Conservation (phyloP, 768 basidiomycete species). For the Panaeolus cyanescens region DNA sequence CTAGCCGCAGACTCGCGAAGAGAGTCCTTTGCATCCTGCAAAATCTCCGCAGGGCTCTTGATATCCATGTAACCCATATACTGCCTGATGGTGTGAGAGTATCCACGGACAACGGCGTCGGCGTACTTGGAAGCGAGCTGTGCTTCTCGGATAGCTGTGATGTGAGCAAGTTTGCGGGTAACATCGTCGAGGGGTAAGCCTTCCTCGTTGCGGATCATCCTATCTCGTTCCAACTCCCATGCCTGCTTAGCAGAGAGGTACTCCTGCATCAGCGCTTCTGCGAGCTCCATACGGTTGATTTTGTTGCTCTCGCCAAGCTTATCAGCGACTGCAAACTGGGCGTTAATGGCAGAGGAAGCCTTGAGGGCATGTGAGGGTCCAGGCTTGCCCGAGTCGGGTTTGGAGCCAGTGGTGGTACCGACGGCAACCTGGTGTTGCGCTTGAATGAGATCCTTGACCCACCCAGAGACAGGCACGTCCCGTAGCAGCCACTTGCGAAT, state of each 20-base stretch:
- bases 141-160: constrained; percentile 23
- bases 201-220: constrained; percentile 20
- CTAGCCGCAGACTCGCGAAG: constrained; percentile 27
- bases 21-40: constrained; percentile 27
- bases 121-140: constrained; percentile 27
- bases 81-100: constrained; percentile 24
- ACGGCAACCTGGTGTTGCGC: constrained; percentile 9
- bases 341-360: constrained; percentile 1
- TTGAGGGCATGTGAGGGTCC: constrained; percentile 5
- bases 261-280: constrained; percentile 26
- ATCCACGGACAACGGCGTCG: constrained; percentile 29
- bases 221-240: constrained; percentile 29
- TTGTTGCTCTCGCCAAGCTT: constrained; percentile 10
- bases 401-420: neutral
- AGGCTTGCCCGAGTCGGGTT: neutral
- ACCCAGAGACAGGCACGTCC: constrained; percentile 19
- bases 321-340: constrained; percentile 6
- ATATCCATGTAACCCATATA: constrained; percentile 29
- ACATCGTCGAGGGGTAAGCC: constrained; percentile 17
- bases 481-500: constrained; percentile 28
- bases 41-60: constrained; percentile 20
- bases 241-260: constrained; percentile 27
- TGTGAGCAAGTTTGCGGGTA: constrained; percentile 25
- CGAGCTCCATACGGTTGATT: constrained; percentile 27
- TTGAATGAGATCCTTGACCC: constrained; percentile 19